Conservation (phyloP, 148 eudicot genomes). For the Arctostaphylos glauca region DNA sequence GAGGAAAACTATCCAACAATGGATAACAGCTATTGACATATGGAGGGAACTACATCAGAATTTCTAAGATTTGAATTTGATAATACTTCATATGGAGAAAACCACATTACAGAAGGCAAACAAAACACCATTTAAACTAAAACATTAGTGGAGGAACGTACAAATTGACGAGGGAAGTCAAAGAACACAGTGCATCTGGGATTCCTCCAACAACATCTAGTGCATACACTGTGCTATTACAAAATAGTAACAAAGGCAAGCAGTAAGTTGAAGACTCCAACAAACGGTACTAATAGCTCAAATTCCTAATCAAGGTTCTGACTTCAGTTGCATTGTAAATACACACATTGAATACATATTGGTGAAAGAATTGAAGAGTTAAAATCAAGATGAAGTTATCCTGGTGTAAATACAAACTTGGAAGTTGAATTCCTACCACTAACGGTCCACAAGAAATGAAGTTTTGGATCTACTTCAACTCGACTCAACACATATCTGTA, state of each 20-base stretch:
- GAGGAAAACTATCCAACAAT: neutral
- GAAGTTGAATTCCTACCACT: neutral
- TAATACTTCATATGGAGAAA: neutral
- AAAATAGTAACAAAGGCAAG: neutral
- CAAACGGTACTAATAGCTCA: neutral
- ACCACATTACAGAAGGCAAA: neutral
- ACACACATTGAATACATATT: no score
- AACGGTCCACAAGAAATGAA: neutral
- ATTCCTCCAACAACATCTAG: constrained; percentile 51
- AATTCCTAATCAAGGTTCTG: neutral
- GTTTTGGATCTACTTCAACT: neutral
- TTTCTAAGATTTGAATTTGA: neutral
- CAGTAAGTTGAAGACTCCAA: constrained; percentile 4
- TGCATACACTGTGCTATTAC: constrained; percentile 61
- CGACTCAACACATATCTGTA: neutral
- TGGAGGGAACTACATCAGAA: neutral
- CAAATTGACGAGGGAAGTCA: constrained; percentile 28
- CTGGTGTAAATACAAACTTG: no score
- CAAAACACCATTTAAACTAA: neutral
- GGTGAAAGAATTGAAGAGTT: no score
- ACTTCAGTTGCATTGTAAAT: neutral
- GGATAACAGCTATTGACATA: neutral
- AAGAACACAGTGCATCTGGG: constrained; percentile 75
- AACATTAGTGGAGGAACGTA: constrained; percentile 8
- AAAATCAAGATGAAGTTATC: no score